Evolutionary conservation across 345 rosid species (phyloP).

Genomic region (Geranium rotundifolium): DNA sequence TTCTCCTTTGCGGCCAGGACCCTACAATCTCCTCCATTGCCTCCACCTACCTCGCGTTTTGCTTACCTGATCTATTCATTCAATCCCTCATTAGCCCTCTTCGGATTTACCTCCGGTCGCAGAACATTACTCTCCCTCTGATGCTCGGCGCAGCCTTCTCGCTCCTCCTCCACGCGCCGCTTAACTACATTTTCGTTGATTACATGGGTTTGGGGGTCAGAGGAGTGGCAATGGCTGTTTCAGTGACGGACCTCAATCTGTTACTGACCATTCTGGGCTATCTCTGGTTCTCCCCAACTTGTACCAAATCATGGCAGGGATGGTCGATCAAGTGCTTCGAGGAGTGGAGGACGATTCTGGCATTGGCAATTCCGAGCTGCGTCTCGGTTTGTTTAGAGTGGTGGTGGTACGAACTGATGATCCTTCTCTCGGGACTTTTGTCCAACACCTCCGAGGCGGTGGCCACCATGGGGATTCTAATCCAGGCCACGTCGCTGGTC

Average conservation of each 20-base stretch:
- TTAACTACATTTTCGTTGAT: conserved; percentile 26
- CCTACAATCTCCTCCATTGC: conserved; percentile 35
- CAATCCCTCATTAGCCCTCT: conserved; percentile 38
- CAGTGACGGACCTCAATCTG: conserved; percentile 28
- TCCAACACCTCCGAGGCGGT: conserved; percentile 30
- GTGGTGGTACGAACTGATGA: conserved; percentile 68
- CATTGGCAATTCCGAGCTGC: conserved; percentile 37
- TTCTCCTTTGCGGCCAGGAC: conserved; percentile 34
- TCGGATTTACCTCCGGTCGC: conserved; percentile 39
- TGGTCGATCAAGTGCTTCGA: conserved; percentile 30
- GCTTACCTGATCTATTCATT: conserved; percentile 41
- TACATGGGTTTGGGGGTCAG: conserved; percentile 22
- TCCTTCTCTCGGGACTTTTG: conserved; percentile 34
- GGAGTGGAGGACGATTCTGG: conserved; percentile 34
- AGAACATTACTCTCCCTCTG: conserved; percentile 39
- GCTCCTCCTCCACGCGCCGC: conserved; percentile 31
- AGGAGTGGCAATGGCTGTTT: conserved; percentile 34
- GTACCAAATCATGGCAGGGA: conserved; percentile 34
- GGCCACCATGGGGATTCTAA: conserved; percentile 43
- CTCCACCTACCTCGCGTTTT: conserved; percentile 23
- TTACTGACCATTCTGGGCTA: conserved; percentile 24
- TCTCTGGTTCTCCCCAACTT: conserved; percentile 24
- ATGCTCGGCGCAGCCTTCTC: conserved; percentile 37
- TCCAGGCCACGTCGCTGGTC: conserved; percentile 38
- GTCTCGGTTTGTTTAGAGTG: conserved; percentile 45